Percentiles rank a stretch among this genome's conserved stretches.
These are phyloP conservation scores for Arachnopeziza araneosa DNA, from an alignment of 2,329 filamentous ascomycete species.

Conservation along the genomic window DNA sequence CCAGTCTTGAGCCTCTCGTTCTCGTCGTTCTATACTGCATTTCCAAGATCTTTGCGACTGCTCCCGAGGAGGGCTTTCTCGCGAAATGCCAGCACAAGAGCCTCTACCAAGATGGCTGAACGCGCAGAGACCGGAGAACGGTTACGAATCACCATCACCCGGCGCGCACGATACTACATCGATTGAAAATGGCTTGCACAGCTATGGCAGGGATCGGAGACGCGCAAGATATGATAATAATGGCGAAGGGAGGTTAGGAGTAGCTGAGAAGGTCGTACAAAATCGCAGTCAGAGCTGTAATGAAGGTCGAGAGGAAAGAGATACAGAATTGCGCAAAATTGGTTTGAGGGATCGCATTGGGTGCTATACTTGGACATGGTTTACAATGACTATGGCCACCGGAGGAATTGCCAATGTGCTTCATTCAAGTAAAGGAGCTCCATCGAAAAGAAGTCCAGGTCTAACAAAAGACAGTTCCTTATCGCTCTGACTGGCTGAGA, in stretches of 20 bases:
- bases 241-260: neutral
- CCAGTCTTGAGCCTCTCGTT: constrained; percentile 42
- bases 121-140: neutral
- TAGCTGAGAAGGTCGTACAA: neutral
- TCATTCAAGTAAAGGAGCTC: constrained; percentile 41
- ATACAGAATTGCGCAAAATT: constrained; percentile 26
- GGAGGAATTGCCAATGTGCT: constrained; percentile 53
- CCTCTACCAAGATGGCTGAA: constrained; percentile 22
- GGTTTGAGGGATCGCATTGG: constrained; percentile 45
- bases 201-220: neutral
- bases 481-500: constrained; percentile 48
- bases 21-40: constrained; percentile 44
- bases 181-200: neutral
- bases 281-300: neutral
- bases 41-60: constrained; percentile 41
- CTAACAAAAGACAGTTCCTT: constrained; percentile 40
- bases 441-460: neutral
- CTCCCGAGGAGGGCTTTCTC: constrained; percentile 41
- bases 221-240: neutral
- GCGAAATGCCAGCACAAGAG: constrained; percentile 30
- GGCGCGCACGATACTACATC: neutral
- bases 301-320: neutral
- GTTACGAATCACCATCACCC: neutral
- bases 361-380: constrained; percentile 68
- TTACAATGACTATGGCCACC: constrained; percentile 52